Evolutionary conservation across 352 stramenopile genomes (phyloP).

Genomic region (Globisporangium cederbergense): DNA sequence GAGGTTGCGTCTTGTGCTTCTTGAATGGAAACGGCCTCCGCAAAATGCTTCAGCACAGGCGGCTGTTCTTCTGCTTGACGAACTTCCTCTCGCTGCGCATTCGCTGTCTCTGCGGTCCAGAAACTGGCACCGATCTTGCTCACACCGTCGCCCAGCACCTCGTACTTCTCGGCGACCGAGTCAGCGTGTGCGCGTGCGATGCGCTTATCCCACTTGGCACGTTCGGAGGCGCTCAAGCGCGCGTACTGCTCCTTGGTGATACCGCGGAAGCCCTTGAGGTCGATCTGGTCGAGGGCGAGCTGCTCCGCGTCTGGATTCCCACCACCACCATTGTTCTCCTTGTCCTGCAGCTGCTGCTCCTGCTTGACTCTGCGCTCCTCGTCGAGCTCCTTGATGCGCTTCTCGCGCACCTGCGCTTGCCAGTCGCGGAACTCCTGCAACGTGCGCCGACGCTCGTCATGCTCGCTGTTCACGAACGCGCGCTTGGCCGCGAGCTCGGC

Average conservation of each 20-base stretch:
- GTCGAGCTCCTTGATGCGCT: conserved; percentile 55
- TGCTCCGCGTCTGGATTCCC: conserved; percentile 9
- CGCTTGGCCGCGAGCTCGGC: conserved; percentile 80
- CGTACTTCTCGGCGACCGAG: conserved; percentile 29
- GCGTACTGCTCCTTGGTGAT: conserved; percentile 68
- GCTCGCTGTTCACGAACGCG: conserved; percentile 73
- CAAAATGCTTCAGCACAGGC: background rate
- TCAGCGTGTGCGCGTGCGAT: conserved; percentile 51
- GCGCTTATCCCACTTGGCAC: conserved; percentile 51
- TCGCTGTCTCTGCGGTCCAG: conserved; percentile 30
- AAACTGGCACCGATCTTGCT: conserved; percentile 39
- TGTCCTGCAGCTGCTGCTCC: conserved; percentile 30
- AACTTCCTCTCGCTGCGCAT: background rate
- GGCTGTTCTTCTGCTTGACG: background rate
- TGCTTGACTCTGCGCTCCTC: conserved; percentile 25
- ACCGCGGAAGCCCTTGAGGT: conserved; percentile 51
- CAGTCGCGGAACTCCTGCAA: conserved; percentile 80
- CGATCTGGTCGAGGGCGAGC: conserved; percentile 16
- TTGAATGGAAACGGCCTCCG: background rate
- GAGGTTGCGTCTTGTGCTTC: background rate
- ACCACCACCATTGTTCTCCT: conserved; percentile 17
- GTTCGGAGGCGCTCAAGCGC: conserved; percentile 35
- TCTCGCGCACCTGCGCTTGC: conserved; percentile 66
- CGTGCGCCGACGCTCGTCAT: conserved; percentile 58
- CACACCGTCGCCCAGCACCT: conserved; percentile 47